Conservation (phyloP, 768 basidiomycete genomes). For the Mycena metata region DNA sequence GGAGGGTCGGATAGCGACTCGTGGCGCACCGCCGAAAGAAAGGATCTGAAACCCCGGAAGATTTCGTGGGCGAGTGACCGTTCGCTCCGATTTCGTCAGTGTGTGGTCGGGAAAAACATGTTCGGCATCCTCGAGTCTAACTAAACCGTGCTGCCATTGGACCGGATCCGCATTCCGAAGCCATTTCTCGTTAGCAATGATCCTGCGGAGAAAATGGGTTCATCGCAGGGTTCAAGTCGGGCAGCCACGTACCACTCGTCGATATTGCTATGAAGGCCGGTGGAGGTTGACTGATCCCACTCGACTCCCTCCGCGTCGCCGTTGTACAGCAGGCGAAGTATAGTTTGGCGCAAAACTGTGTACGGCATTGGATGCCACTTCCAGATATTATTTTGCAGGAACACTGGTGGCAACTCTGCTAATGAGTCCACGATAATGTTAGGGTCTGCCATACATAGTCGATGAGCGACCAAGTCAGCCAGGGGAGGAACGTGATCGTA, state of each 20-base stretch:
- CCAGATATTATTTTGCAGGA: constrained; percentile 14
- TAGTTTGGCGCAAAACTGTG: constrained; percentile 1
- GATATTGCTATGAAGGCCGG: neutral
- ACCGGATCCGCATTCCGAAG: neutral
- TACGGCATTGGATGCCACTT: constrained; percentile 6
- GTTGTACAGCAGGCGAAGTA: constrained; percentile 6
- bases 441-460: neutral
- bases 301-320: neutral
- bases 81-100: neutral
- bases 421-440: neutral
- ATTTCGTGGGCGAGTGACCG: neutral
- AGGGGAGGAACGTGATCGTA: neutral
- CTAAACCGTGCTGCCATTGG: constrained; percentile 14
- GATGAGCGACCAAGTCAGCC: neutral
- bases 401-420: neutral
- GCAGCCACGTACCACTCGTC: neutral
- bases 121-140: constrained; percentile 19
- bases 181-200: constrained; percentile 19
- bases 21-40: neutral
- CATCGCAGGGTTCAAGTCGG: neutral
- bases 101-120: constrained; percentile 7
- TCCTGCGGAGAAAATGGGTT: constrained; percentile 1
- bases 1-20: constrained; percentile 21
- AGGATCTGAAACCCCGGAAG: constrained; percentile 12
- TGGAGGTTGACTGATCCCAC: neutral